These are phyloP conservation scores for Pythium insidiosum DNA, from an alignment of 352 stramenopile genomes.

Conservation along the genomic window DNA sequence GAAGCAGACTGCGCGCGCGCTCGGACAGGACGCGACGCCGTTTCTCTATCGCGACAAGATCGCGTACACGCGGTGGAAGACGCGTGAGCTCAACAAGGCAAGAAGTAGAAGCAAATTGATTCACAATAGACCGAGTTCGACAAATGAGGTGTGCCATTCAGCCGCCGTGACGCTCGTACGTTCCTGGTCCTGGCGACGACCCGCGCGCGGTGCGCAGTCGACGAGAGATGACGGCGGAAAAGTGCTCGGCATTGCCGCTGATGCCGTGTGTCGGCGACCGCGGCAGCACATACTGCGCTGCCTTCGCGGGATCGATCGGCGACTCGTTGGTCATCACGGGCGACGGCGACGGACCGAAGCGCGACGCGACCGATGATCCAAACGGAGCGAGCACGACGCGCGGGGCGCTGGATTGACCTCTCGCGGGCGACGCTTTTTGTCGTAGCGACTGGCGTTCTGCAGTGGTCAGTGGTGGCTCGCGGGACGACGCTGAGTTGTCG, in stretches of 20 bases:
- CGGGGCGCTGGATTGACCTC: too few relatives aligned
- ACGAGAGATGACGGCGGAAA: slow-evolving; percentile 21
- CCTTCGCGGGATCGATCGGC: slow-evolving; percentile 18
- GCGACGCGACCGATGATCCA: slow-evolving; percentile 20
- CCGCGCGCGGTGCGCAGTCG: slow-evolving; percentile 20
- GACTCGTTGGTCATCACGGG: slow-evolving; percentile 5
- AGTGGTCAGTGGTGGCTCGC: too few relatives aligned
- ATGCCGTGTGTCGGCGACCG: slow-evolving; percentile 17
- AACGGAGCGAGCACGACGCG: slow-evolving; percentile 18
- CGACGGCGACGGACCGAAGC: slow-evolving; percentile 12
- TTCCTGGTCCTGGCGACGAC: slow-evolving; percentile 19
- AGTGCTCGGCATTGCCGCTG: slow-evolving; percentile 22
- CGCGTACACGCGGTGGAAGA: slow-evolving; percentile 48
- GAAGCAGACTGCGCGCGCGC: slow-evolving; percentile 30
- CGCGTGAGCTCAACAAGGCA: slow-evolving; percentile 36
- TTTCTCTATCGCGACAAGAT: slow-evolving; percentile 77
- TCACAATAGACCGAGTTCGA: neutral
- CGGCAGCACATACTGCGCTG: slow-evolving; percentile 8
- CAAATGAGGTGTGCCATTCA: too few relatives aligned
- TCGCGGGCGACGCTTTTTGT: too few relatives aligned
- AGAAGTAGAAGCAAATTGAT: slow-evolving; percentile 17
- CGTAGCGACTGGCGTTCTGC: too few relatives aligned
- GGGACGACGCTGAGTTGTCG: too few relatives aligned
- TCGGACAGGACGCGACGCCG: slow-evolving; percentile 47
- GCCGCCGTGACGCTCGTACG: slow-evolving; percentile 26